phyloP scores from a whole-genome alignment of 768 basidiomycete species.

The Russula abietina region DNA sequence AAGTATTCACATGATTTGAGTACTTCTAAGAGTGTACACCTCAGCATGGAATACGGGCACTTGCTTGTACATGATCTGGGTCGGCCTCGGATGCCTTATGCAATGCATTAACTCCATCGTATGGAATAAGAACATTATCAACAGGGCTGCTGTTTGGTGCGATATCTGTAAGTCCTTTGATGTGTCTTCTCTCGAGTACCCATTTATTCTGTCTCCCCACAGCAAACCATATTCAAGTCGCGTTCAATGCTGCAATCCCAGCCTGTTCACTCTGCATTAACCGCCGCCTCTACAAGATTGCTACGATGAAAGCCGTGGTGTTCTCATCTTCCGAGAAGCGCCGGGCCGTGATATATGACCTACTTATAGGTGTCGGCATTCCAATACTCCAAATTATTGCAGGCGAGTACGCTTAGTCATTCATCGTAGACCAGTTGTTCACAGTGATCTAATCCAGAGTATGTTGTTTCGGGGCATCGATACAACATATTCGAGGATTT shows the following conservation, averaged over 20 bases:
- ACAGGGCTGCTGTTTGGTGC: conserved; percentile 47
- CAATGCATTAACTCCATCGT: conserved; percentile 61
- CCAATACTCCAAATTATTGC: conserved; percentile 9
- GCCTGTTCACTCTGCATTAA: conserved; percentile 42
- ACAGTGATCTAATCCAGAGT: background rate
- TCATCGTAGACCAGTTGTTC: background rate
- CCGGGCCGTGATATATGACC: background rate
- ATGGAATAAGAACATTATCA: conserved; percentile 57
- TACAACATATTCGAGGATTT: conserved; percentile 32
- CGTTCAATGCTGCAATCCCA: conserved; percentile 34
- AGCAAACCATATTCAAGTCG: conserved; percentile 39
- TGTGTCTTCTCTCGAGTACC: background rate
- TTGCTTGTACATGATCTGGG: conserved; percentile 68
- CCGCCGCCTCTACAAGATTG: conserved; percentile 44
- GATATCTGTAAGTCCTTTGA: conserved; percentile 44
- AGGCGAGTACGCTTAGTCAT: background rate
- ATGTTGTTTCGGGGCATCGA: background rate
- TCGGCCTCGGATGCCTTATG: conserved; percentile 49
- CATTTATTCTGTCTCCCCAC: background rate
- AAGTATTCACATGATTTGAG: background rate
- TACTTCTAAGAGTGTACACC: background rate
- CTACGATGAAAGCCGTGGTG: conserved; percentile 32
- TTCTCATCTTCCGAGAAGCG: conserved; percentile 19
- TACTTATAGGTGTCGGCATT: conserved; percentile 31
- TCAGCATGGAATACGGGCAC: conserved; percentile 66